These are phyloP conservation scores for Epichloe amarillans DNA, from an alignment of 2,329 filamentous ascomycete genomes.

Conservation along the genomic window DNA sequence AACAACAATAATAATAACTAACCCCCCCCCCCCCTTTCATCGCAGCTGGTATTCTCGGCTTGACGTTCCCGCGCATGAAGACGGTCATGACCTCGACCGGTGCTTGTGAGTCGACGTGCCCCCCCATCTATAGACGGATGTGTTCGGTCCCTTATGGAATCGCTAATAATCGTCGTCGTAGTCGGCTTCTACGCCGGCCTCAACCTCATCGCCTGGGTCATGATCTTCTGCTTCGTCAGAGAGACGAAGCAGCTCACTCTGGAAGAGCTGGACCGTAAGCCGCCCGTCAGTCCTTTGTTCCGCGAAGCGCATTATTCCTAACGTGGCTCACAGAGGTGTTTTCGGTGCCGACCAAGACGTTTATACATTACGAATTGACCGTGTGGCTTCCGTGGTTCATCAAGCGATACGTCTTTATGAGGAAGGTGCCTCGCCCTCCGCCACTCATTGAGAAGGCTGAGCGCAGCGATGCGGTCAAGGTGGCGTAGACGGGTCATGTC, in stretches of 20 bases:
- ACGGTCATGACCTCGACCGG: conserved; percentile 19
- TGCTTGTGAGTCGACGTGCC: conserved; percentile 13
- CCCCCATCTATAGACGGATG: background rate
- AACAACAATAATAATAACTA: background rate
- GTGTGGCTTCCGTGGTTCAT: conserved; percentile 24
- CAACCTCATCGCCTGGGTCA: conserved; percentile 28
- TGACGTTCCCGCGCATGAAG: conserved; percentile 38
- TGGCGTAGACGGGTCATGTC: background rate
- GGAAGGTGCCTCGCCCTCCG: conserved; percentile 19
- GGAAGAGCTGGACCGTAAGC: conserved; percentile 24
- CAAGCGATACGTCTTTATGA: conserved; percentile 23
- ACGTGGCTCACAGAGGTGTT: conserved; percentile 15
- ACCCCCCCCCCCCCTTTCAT: too few relatives aligned
- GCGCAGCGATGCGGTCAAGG: conserved; percentile 4
- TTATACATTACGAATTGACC: conserved; percentile 18
- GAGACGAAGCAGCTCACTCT: conserved; percentile 35
- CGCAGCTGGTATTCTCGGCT: conserved; percentile 5
- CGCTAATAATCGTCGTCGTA: background rate
- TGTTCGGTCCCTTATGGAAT: too few relatives aligned
- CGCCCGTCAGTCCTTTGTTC: background rate
- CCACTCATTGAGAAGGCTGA: conserved; percentile 14
- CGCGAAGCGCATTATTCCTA: background rate
- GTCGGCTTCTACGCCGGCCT: conserved; percentile 31
- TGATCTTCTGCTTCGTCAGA: conserved; percentile 35
- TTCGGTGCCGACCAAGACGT: conserved; percentile 18